These are phyloP conservation scores for Cladorrhinum sp. DNA, from an alignment of 2,329 filamentous ascomycete species.

Conservation along the genomic window DNA sequence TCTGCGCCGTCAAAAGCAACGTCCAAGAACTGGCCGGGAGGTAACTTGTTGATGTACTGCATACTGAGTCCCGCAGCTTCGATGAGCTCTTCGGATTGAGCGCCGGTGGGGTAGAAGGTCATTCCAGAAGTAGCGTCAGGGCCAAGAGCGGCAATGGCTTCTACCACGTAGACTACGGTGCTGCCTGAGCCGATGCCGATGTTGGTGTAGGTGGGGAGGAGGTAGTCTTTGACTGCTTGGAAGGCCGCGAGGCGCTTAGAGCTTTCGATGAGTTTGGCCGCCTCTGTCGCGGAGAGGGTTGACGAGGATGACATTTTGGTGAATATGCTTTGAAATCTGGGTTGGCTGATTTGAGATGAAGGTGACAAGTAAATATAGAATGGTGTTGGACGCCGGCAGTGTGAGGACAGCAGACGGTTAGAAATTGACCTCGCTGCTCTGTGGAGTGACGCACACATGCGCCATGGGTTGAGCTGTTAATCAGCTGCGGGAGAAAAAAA, in stretches of 20 bases:
- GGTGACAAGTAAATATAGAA: background rate
- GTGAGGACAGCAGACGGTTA: background rate
- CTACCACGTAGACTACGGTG: conserved; percentile 81
- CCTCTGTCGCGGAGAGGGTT: conserved; percentile 29
- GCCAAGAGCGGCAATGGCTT: conserved; percentile 68
- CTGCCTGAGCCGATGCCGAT: conserved; percentile 80
- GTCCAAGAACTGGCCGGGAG: conserved; percentile 62
- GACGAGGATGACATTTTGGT: conserved; percentile 37
- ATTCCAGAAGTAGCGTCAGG: conserved; percentile 57
- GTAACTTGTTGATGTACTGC: conserved; percentile 71
- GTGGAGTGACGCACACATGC: background rate
- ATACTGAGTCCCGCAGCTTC: conserved; percentile 72
- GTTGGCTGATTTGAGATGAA: background rate
- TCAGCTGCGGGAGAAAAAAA: background rate
- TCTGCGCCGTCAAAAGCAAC: conserved; percentile 96
- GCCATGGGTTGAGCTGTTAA: background rate
- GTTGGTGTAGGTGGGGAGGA: conserved; percentile 58
- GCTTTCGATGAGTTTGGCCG: conserved; percentile 55
- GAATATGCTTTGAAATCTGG: conserved; percentile 20
- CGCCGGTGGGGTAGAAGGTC: conserved; percentile 88
- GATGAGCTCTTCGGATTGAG: conserved; percentile 85
- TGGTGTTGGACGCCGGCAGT: background rate
- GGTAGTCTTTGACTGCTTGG: conserved; percentile 71
- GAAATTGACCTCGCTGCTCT: background rate
- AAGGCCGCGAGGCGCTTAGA: conserved; percentile 74